Conservation (phyloP, 257 asterid species). For the Prunella vulgaris region DNA sequence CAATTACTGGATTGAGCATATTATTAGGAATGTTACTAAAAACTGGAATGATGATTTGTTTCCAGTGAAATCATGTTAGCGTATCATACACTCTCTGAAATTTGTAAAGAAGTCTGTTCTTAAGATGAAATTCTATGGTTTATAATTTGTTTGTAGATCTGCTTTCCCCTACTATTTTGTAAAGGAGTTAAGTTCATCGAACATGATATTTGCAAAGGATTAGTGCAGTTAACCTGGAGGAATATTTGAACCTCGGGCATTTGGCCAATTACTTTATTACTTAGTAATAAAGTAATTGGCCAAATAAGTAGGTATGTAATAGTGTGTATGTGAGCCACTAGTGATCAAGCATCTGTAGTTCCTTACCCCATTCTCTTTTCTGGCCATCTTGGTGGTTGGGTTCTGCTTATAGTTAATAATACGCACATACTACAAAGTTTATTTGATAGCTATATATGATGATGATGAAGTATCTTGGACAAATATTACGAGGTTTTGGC, state of each 20-base stretch:
- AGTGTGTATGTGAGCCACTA: background rate
- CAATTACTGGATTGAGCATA: conserved; percentile 11
- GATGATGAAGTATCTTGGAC: conserved; percentile 1
- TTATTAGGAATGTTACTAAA: background rate
- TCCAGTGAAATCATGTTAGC: conserved; percentile 1
- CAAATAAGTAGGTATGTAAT: background rate
- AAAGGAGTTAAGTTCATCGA: background rate
- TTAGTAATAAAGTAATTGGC: background rate
- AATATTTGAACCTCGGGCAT: background rate
- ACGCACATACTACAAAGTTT: background rate
- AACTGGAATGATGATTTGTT: background rate
- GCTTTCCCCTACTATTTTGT: background rate
- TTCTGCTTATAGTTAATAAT: background rate
- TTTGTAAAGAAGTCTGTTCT: background rate
- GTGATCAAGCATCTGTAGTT: background rate
- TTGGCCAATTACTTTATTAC: background rate
- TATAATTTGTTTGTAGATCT: background rate
- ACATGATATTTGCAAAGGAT: background rate
- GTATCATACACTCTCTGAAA: background rate
- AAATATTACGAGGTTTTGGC: background rate
- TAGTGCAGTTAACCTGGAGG: background rate
- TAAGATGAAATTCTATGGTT: background rate
- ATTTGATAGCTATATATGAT: background rate
- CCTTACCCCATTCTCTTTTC: background rate
- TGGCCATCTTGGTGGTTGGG: background rate